phyloP scores from a whole-genome alignment of 495 filamentous ascomycete genomes.

The Aspergillus taichungensis region DNA sequence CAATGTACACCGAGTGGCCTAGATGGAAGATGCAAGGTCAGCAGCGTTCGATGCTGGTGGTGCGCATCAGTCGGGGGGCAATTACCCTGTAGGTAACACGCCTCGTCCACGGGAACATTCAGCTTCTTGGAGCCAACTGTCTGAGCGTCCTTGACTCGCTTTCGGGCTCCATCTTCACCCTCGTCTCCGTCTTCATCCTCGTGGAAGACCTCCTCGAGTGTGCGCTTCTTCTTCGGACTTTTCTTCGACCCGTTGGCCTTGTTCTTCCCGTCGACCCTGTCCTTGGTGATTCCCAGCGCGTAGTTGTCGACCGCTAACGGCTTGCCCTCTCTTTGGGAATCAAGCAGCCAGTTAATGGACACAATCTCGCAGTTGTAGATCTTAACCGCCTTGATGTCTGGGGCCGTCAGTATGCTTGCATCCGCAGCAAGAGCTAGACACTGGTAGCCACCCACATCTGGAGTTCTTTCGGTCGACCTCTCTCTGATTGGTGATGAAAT shows the following conservation, averaged over 20 bases:
- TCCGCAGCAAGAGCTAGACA: background rate
- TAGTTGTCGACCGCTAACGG: conserved; percentile 36
- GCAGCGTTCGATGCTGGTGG: background rate
- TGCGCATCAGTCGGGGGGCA: conserved; percentile 4
- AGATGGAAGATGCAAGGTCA: conserved; percentile 1
- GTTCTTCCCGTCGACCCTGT: conserved; percentile 12
- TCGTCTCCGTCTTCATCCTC: background rate
- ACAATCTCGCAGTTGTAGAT: conserved; percentile 46
- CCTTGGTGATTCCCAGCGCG: conserved; percentile 12
- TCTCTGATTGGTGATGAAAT: conserved; percentile 47
- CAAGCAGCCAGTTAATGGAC: conserved; percentile 51
- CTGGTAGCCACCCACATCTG: conserved; percentile 25
- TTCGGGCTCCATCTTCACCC: conserved; percentile 5
- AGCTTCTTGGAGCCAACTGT: conserved; percentile 30
- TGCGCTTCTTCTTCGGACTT: conserved; percentile 24
- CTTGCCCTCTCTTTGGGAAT: conserved; percentile 35
- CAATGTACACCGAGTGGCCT: conserved; percentile 52
- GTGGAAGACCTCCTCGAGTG: conserved; percentile 2
- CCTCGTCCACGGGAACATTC: conserved; percentile 44
- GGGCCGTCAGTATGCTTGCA: background rate
- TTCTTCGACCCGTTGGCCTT: conserved; percentile 14
- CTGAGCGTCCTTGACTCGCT: conserved; percentile 38
- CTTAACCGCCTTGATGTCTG: conserved; percentile 43
- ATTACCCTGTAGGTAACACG: conserved; percentile 29
- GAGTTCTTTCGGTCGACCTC: conserved; percentile 41